phyloP scores from a whole-genome alignment of 192 early-diverging fungal species.

The Coemansia sp. region DNA sequence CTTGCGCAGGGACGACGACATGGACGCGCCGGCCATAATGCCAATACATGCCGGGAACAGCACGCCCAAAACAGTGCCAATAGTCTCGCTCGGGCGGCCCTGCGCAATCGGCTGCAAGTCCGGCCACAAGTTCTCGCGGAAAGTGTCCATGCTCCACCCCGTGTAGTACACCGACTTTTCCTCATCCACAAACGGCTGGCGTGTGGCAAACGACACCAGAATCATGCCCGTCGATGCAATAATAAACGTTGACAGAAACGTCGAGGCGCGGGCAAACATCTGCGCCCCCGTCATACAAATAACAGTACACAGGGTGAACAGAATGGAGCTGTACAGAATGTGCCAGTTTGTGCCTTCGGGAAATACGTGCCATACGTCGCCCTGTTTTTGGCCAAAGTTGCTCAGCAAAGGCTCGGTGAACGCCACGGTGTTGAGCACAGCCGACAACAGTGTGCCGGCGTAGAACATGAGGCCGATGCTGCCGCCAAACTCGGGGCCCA shows the following conservation, averaged over 20 bases:
- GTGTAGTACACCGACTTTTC: constrained; percentile 60
- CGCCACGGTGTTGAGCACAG: constrained; percentile 62
- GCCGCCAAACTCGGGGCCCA: constrained; percentile 75
- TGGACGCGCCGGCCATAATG: constrained; percentile 68
- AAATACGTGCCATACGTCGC: constrained; percentile 53
- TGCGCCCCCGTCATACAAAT: constrained; percentile 62
- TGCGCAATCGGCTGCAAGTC: constrained; percentile 48
- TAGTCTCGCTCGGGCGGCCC: constrained; percentile 53
- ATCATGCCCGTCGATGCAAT: constrained; percentile 58
- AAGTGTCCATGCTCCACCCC: constrained; percentile 58
- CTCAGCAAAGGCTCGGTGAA: constrained; percentile 66
- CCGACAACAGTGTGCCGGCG: constrained; percentile 59
- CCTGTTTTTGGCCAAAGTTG: constrained; percentile 60
- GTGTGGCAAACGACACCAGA: constrained; percentile 60
- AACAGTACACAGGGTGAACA: constrained; percentile 57
- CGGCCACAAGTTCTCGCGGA: constrained; percentile 67
- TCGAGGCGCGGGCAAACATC: constrained; percentile 61
- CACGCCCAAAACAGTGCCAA: constrained; percentile 60
- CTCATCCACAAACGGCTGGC: constrained; percentile 55
- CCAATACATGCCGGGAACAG: constrained; percentile 72
- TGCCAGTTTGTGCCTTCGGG: constrained; percentile 60
- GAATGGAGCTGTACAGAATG: constrained; percentile 58
- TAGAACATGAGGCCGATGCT: constrained; percentile 68
- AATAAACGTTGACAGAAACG: constrained; percentile 58
- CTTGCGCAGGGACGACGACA: constrained; percentile 67